Conservation (phyloP, 2,329 filamentous ascomycete genomes). For the Pestalotiopsis sp. region DNA sequence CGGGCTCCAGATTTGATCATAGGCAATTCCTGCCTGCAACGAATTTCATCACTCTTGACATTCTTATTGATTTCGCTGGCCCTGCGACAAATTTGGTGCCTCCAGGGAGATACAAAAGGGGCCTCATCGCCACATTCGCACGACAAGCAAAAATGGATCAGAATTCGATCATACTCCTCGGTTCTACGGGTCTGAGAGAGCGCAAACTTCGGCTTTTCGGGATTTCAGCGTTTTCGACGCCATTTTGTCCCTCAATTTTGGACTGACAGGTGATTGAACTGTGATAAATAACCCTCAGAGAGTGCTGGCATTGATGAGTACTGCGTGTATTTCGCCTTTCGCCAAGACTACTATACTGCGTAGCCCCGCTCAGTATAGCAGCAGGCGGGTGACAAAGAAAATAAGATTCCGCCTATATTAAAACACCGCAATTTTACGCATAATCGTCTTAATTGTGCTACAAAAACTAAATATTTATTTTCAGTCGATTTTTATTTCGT, state of each 20-base stretch:
- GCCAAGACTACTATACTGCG: background rate
- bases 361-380: background rate
- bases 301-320: too few species aligned
- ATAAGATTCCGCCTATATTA: too few species aligned
- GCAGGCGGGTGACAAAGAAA: too few species aligned
- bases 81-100: background rate
- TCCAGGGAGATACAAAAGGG: background rate
- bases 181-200: background rate
- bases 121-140: background rate
- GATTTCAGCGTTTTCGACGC: too few species aligned
- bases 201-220: background rate
- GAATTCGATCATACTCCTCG: background rate
- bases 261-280: too few species aligned
- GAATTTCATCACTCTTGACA: background rate
- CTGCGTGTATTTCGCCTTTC: background rate
- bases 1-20: background rate
- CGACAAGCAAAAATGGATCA: background rate
- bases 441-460: too few species aligned
- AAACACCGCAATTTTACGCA: too few species aligned
- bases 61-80: background rate
- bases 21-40: background rate
- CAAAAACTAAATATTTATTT: too few species aligned
- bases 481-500: too few species aligned
- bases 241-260: too few species aligned
- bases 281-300: too few species aligned